These are phyloP conservation scores for Elsinoe perseae DNA, from an alignment of 2,329 filamentous ascomycete species.

Conservation along the genomic window DNA sequence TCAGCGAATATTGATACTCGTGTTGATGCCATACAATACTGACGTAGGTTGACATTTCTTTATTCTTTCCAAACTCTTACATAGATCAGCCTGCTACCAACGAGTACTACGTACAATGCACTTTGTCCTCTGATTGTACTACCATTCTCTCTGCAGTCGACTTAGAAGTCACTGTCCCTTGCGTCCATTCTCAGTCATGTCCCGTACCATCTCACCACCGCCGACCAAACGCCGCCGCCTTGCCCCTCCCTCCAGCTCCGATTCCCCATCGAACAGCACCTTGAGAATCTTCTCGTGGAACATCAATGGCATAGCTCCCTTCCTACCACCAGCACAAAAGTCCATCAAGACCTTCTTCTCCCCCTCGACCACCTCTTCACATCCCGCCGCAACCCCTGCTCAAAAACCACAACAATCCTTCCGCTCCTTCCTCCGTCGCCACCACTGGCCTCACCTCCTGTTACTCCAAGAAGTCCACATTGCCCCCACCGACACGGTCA, in stretches of 20 bases:
- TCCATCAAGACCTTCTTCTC: conserved; percentile 36
- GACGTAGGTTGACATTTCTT: too few species aligned
- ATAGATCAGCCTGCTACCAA: too few species aligned
- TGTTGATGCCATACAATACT: too few species aligned
- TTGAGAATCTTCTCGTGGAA: conserved; percentile 43
- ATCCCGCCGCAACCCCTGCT: not conserved
- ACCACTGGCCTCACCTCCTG: conserved; percentile 39
- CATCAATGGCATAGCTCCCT: conserved; percentile 41
- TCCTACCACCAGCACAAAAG: conserved; percentile 28
- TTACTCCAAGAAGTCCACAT: conserved; percentile 47
- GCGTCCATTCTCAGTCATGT: too few species aligned
- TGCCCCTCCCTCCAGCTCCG: not conserved
- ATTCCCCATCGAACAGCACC: not conserved
- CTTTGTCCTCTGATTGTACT: too few species aligned
- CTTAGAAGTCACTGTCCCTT: too few species aligned
- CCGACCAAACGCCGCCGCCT: conserved; percentile 25
- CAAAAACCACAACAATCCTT: conserved; percentile 26
- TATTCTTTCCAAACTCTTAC: too few species aligned
- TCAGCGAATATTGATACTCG: too few species aligned
- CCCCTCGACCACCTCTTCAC: conserved; percentile 16
- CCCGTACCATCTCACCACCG: conserved; percentile 25
- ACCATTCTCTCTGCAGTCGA: too few species aligned
- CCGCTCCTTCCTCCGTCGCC: conserved; percentile 37
- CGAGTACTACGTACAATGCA: too few species aligned
- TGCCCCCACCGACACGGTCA: conserved; percentile 32